phyloP scores from a whole-genome alignment of 768 basidiomycete species.

The Rhizopogon salebrosus region DNA sequence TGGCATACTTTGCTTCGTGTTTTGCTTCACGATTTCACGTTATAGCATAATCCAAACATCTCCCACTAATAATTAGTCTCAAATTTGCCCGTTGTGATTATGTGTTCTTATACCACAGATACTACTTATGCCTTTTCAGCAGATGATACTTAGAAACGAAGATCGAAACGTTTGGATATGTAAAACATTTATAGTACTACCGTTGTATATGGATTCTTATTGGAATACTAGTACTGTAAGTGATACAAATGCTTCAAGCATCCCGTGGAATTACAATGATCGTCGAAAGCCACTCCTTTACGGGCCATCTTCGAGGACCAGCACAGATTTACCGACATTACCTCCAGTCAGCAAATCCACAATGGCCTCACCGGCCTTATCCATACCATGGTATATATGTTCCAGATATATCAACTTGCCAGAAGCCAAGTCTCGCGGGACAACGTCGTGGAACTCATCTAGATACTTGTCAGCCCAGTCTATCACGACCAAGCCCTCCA shows the following conservation, averaged over 20 bases:
- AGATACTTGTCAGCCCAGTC: constrained; percentile 27
- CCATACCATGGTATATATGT: constrained; percentile 40
- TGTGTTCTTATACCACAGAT: neutral
- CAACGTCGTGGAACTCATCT: constrained; percentile 35
- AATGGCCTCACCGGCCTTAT: constrained; percentile 33
- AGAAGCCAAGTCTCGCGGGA: constrained; percentile 36
- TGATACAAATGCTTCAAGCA: no score
- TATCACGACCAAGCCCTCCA: constrained; percentile 2
- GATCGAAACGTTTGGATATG: neutral
- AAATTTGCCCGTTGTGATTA: neutral
- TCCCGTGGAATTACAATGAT: no score
- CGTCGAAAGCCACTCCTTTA: no score
- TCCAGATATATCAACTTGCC: constrained; percentile 47
- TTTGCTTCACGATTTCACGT: neutral
- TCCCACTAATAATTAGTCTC: neutral
- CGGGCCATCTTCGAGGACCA: constrained; percentile 6
- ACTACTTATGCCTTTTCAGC: neutral
- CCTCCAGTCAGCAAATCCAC: constrained; percentile 30
- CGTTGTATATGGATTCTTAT: neutral
- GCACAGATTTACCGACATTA: constrained; percentile 26
- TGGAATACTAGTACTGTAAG: neutral
- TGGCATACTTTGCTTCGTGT: neutral
- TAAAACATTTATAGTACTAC: neutral
- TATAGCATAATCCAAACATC: neutral
- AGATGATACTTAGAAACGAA: no score